A percentile compares a stretch with the other conserved stretches of the same genome.
Evolutionary conservation across 148 eudicot species (phyloP).

Genomic region (Oxyria digyna): DNA sequence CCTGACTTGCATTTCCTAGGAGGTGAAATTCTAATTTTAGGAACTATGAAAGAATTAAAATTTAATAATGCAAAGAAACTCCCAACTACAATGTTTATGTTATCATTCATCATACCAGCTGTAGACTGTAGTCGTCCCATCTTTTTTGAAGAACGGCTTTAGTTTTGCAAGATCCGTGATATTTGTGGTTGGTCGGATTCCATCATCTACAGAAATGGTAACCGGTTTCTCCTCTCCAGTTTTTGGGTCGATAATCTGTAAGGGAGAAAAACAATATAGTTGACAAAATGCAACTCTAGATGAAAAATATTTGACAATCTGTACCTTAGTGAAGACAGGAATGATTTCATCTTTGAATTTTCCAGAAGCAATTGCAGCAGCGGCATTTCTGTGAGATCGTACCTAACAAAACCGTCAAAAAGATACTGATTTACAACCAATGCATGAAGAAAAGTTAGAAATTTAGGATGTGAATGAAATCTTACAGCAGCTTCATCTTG

Average conservation of each 20-base stretch:
- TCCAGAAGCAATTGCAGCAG: constrained; percentile 66
- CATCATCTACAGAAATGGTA: constrained; percentile 62
- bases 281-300: constrained; percentile 6
- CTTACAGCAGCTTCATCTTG: constrained; percentile 94
- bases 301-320: not conserved
- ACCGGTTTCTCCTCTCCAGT: constrained; percentile 61
- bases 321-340: constrained; percentile 79
- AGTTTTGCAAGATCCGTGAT: constrained; percentile 54
- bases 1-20: constrained; percentile 71
- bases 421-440: not conserved
- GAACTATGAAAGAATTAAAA: not conserved
- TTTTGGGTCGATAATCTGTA: constrained; percentile 56
- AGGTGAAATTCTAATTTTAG: not conserved
- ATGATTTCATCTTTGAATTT: constrained; percentile 71
- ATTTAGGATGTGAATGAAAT: constrained; percentile 3
- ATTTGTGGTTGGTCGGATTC: constrained; percentile 57
- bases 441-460: not conserved
- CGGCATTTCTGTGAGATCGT: constrained; percentile 75
- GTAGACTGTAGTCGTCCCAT: constrained; percentile 83
- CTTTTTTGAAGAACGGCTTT: constrained; percentile 64
- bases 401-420: constrained; percentile 26
- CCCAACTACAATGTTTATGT: not conserved
- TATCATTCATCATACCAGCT: constrained; percentile 60
- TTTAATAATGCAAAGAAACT: not conserved
- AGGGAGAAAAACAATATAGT: not conserved